Evolutionary conservation across 305 asterid species (phyloP).

Genomic region (Fraxinus nigra): DNA sequence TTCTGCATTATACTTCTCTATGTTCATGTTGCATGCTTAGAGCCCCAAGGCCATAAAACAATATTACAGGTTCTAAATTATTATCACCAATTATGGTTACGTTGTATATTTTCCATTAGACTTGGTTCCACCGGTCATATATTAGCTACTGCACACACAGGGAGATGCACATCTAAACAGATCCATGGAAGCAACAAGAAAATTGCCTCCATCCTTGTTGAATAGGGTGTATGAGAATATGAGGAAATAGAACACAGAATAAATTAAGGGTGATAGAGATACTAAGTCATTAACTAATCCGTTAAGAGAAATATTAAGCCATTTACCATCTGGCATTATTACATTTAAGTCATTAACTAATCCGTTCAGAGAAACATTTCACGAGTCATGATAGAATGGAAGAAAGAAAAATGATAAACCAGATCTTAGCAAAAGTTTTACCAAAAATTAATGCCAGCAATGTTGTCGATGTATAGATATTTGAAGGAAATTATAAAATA

Average conservation of each 20-base stretch:
- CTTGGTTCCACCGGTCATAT: not conserved
- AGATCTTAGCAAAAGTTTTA: not conserved
- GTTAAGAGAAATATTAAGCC: not conserved
- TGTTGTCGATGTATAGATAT: no score
- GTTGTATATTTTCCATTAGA: not conserved
- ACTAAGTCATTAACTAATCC: not conserved
- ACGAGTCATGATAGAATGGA: not conserved
- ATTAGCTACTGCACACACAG: not conserved
- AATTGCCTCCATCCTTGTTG: not conserved
- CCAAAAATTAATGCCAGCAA: not conserved
- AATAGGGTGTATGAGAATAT: not conserved
- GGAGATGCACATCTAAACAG: not conserved
- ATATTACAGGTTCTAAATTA: not conserved
- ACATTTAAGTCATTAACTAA: not conserved
- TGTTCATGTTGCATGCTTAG: slow-evolving; percentile 7
- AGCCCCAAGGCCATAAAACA: not conserved
- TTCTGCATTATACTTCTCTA: not conserved
- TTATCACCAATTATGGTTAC: not conserved
- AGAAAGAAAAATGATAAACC: not conserved
- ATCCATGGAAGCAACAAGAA: not conserved
- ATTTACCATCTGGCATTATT: not conserved
- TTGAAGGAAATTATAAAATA: not conserved
- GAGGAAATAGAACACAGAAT: not conserved
- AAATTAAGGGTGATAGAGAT: not conserved
- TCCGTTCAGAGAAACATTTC: not conserved